These are phyloP conservation scores for Haplographium delicatum DNA, from an alignment of 495 filamentous ascomycete species.

Conservation along the genomic window DNA sequence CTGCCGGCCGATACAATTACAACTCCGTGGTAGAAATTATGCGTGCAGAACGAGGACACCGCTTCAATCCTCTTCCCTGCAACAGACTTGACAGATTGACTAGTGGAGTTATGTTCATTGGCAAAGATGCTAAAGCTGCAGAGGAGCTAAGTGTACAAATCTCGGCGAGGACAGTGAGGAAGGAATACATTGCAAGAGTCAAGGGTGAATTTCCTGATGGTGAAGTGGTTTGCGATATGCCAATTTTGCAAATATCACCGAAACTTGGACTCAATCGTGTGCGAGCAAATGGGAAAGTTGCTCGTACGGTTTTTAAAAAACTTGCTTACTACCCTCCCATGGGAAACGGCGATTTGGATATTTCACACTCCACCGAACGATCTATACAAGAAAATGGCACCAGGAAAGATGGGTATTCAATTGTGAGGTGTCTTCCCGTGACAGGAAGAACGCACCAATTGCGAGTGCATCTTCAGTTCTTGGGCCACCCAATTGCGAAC, in stretches of 20 bases:
- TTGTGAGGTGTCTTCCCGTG: constrained; percentile 88
- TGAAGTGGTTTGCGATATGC: constrained; percentile 82
- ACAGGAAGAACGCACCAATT: constrained; percentile 95
- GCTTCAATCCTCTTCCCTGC: constrained; percentile 73
- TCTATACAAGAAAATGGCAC: constrained; percentile 9
- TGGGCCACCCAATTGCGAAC: constrained; percentile 92
- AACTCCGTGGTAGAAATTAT: constrained; percentile 94
- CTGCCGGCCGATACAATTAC: constrained; percentile 90
- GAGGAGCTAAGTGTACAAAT: constrained; percentile 70
- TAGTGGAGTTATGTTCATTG: constrained; percentile 96
- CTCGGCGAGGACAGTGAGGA: constrained; percentile 68
- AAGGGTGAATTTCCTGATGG: constrained; percentile 84
- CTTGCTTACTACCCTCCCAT: constrained; percentile 72
- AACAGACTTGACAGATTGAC: constrained; percentile 93
- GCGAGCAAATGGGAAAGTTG: constrained; percentile 83
- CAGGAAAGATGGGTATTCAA: constrained; percentile 72
- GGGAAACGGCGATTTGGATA: background rate
- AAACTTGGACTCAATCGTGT: constrained; percentile 93
- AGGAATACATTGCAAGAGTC: constrained; percentile 91
- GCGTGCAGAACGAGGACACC: constrained; percentile 65
- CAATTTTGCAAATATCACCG: constrained; percentile 88
- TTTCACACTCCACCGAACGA: constrained; percentile 2
- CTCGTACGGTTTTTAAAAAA: constrained; percentile 83
- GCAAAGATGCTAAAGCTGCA: constrained; percentile 73
- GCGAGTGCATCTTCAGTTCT: constrained; percentile 87